phyloP scores from a whole-genome alignment of 305 asterid genomes.

The Fraxinus greggii region DNA sequence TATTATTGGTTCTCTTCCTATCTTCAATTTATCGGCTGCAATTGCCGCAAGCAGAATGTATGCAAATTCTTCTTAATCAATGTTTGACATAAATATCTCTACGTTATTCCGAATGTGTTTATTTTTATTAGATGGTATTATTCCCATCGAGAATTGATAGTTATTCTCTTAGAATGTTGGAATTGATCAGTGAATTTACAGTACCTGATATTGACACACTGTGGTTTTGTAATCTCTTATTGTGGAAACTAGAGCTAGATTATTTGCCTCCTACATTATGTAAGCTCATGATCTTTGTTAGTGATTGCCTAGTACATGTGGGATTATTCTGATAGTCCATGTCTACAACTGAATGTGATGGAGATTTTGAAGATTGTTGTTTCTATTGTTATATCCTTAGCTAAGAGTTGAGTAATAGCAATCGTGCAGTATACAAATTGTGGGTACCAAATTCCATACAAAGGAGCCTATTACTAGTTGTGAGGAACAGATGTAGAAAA shows the following conservation, averaged over 20 bases:
- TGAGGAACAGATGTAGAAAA: background rate
- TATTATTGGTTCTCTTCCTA: constrained; percentile 84
- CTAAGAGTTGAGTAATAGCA: background rate
- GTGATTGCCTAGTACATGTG: background rate
- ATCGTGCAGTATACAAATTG: background rate
- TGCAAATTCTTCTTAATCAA: constrained; percentile 24
- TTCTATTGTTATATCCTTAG: background rate
- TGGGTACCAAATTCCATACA: background rate
- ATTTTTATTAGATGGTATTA: background rate
- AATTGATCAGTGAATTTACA: background rate
- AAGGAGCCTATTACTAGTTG: background rate
- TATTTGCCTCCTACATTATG: background rate
- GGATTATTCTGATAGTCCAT: background rate
- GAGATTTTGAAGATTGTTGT: background rate
- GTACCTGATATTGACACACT: background rate
- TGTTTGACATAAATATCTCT: background rate
- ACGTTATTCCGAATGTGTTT: background rate
- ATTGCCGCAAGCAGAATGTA: constrained; percentile 92
- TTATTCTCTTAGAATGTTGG: background rate
- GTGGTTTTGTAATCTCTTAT: background rate
- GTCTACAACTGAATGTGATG: background rate
- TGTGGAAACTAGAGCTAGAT: background rate
- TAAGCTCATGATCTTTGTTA: background rate
- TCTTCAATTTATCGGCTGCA: constrained; percentile 90
- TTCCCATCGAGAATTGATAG: background rate